Conservation (phyloP, 768 basidiomycete species). For the Ephemerocybe angulata region DNA sequence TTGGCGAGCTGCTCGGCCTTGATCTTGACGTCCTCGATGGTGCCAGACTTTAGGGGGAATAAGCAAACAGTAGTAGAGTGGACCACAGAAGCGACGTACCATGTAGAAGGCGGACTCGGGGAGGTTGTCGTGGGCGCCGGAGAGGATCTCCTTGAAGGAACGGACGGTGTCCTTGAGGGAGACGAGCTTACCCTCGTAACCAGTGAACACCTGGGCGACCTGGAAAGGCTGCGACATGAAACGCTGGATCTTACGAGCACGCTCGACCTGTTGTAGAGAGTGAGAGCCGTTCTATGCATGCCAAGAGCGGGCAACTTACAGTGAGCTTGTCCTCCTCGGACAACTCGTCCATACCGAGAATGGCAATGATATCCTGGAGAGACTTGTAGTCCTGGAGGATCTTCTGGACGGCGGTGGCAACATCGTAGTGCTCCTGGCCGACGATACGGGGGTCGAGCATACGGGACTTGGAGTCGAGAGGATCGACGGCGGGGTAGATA, state of each 20-base stretch:
- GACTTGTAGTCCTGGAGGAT: conserved; percentile 97
- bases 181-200: conserved; percentile 97
- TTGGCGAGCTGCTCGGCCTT: conserved; percentile 98
- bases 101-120: conserved; percentile 99
- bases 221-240: conserved; percentile 99
- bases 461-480: conserved; percentile 98
- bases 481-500: conserved; percentile 99
- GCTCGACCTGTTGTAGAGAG: conserved; percentile 65
- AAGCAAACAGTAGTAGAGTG: background rate
- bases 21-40: conserved; percentile 93
- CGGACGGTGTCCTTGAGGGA: conserved; percentile 93
- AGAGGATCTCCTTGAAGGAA: conserved; percentile 97
- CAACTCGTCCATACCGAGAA: conserved; percentile 99
- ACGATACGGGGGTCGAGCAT: conserved; percentile 99
- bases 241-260: conserved; percentile 97
- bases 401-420: conserved; percentile 96
- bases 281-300: background rate
- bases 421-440: conserved; percentile 90
- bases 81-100: conserved; percentile 36
- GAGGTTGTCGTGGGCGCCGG: conserved; percentile 80
- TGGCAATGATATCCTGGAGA: conserved; percentile 99
- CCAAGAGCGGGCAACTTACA: conserved; percentile 42
- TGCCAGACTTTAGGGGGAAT: conserved; percentile 55
- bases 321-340: conserved; percentile 99
- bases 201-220: conserved; percentile 99